phyloP scores from a whole-genome alignment of 164 flowering plant species.

The Macadamia tetraphylla region DNA sequence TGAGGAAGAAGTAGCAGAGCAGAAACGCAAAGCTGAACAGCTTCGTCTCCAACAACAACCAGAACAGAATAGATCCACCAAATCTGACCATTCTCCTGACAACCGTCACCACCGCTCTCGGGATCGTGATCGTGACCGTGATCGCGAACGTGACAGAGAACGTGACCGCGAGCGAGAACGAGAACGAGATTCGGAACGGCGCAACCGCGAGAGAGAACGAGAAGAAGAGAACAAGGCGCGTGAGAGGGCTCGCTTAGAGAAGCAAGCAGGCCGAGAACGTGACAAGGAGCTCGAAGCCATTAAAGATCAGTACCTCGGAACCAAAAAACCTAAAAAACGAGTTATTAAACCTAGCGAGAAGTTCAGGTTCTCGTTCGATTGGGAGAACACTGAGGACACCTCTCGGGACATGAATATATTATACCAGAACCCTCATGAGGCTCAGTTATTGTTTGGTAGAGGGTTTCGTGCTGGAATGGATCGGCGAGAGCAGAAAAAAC shows the following conservation, averaged over 20 bases:
- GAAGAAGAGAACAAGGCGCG: slow-evolving; percentile 52
- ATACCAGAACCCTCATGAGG: slow-evolving; percentile 95
- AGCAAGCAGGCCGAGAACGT: slow-evolving; percentile 45
- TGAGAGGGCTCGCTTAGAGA: slow-evolving; percentile 45
- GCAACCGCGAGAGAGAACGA: slow-evolving; percentile 53
- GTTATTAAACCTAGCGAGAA: slow-evolving; percentile 92
- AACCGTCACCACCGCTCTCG: slow-evolving; percentile 30
- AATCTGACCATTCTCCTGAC: slow-evolving; percentile 1
- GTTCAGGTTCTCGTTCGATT: slow-evolving; percentile 87
- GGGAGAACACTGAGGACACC: slow-evolving; percentile 96
- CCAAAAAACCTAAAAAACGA: slow-evolving; percentile 87
- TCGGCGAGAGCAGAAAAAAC: slow-evolving; percentile 88
- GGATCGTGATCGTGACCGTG: background rate
- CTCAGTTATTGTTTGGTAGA: slow-evolving; percentile 76
- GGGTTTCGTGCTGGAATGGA: slow-evolving; percentile 95
- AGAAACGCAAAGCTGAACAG: slow-evolving; percentile 31
- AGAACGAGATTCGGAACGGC: slow-evolving; percentile 25
- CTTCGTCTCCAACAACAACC: slow-evolving; percentile 12
- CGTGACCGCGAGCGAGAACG: slow-evolving; percentile 35
- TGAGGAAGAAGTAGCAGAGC: slow-evolving; percentile 33
- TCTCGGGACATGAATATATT: slow-evolving; percentile 76
- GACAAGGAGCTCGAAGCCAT: slow-evolving; percentile 71
- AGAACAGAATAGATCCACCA: slow-evolving; percentile 5
- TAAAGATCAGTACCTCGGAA: slow-evolving; percentile 89
- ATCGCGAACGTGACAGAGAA: slow-evolving; percentile 23